Conservation (phyloP, 306 rosid genomes). For the Castanopsis chinensis region DNA sequence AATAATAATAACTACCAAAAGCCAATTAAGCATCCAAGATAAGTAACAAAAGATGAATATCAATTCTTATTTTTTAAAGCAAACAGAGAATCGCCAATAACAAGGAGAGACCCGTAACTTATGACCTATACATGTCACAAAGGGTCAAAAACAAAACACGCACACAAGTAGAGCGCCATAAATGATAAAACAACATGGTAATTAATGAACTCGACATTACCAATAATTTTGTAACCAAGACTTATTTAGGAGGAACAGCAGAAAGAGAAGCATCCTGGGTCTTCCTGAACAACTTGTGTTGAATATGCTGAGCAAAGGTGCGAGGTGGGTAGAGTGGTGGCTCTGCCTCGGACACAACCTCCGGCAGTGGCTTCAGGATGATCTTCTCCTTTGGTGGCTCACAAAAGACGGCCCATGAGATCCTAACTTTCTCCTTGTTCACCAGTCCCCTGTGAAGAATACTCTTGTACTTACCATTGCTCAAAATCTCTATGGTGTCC, state of each 20-base stretch:
- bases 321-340: constrained; percentile 70
- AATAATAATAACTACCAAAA: too few species aligned
- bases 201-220: background rate
- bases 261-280: constrained; percentile 21
- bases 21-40: too few species aligned
- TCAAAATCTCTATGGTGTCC: constrained; percentile 75
- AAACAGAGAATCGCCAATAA: background rate
- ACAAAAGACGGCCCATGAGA: constrained; percentile 89
- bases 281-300: constrained; percentile 74
- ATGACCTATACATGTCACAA: background rate
- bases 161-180: background rate
- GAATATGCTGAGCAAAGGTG: constrained; percentile 78
- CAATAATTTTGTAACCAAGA: background rate
- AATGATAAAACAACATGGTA: background rate
- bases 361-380: constrained; percentile 66
- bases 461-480: constrained; percentile 80
- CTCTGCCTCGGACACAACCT: constrained; percentile 45
- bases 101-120: background rate
- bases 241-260: background rate
- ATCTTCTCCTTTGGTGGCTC: constrained; percentile 93
- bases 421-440: constrained; percentile 82
- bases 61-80: background rate
- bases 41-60: background rate
- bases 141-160: background rate
- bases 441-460: constrained; percentile 82